Conservation (phyloP, 306 rosid species). For the Hippophae rhamnoides region DNA sequence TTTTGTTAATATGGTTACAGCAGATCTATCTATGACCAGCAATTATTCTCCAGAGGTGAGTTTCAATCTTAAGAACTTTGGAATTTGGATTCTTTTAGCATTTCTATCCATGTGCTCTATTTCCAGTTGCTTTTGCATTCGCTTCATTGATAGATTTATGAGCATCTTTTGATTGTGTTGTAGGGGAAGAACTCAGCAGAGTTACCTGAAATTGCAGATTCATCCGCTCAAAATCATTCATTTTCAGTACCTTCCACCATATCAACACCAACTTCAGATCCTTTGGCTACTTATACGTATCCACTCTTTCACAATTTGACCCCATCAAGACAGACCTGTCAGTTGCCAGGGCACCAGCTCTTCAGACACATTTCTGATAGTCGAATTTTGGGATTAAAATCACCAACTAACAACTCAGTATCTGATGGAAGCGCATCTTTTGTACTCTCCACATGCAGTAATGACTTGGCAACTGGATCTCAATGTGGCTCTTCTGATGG, state of each 20-base stretch:
- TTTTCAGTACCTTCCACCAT: slow-evolving; percentile 49
- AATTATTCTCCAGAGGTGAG: slow-evolving; percentile 48
- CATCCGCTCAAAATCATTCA: slow-evolving; percentile 40
- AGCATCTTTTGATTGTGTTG: slow-evolving; percentile 17
- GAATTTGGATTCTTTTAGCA: slow-evolving; percentile 4
- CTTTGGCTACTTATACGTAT: slow-evolving; percentile 31
- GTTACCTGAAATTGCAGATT: slow-evolving; percentile 43
- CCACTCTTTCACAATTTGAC: slow-evolving; percentile 42
- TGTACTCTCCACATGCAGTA: slow-evolving; percentile 57
- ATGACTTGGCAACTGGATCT: slow-evolving; percentile 62
- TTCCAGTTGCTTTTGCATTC: slow-evolving; percentile 12
- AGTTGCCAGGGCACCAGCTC: slow-evolving; percentile 64
- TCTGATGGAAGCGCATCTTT: too few species aligned
- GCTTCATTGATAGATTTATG: not conserved
- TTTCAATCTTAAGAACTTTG: slow-evolving; percentile 13
- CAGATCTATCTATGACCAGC: slow-evolving; percentile 46
- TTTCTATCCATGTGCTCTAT: not conserved
- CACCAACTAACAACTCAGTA: slow-evolving; percentile 61
- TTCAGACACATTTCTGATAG: slow-evolving; percentile 70
- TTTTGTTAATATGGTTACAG: slow-evolving; percentile 15
- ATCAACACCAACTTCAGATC: slow-evolving; percentile 44
- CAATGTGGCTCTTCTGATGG: slow-evolving; percentile 84
- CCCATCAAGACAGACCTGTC: slow-evolving; percentile 62
- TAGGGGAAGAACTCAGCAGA: slow-evolving; percentile 47
- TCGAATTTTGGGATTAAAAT: slow-evolving; percentile 57